Evolutionary conservation across 2,329 filamentous ascomycete species (phyloP), one percentile per base, ranked within the genome.

Genomic region (Alternaria alternata): DNA sequence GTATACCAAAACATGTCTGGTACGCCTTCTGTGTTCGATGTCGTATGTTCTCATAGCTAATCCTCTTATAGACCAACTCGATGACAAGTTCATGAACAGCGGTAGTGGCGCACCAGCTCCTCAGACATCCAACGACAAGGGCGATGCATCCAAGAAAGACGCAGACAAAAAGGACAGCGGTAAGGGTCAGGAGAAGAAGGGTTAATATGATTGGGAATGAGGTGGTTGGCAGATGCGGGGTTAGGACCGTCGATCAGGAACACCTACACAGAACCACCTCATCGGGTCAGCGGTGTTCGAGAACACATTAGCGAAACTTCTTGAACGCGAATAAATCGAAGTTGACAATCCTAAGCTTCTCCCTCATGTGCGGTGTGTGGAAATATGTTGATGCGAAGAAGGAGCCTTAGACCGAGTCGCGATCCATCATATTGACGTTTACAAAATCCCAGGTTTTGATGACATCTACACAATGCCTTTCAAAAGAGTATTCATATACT

Each of bases 1-100:
- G 28, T 20, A 48, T 22, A 12, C 16, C 14, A 11, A 30, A 54
- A 7, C 2, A 54, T 54, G 51, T 54, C 51, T 6, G 51, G 51
- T 54, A 46, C 18, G 46, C 20, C 9, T 36, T 16, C 14, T 1
- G 6, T 36, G 30, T n/a, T 14, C 28, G 12, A n/a, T 43, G 3
- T 2, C 32, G 6, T 12, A 12, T 16, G 30, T 12, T 36, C 30
- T 24, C 12, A 5, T 38, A 34, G 11, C 20, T 55, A 3, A 55
- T 22, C 14, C 1, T 32, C 4, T 32, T 6, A 7, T 22, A 48
- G 53, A 55, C 43, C 53, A 55, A 30, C 53, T 55, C 32, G 53
- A 55, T 24, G 53, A 55, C 53, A 41, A 39, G 42, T 55, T 55
- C 43, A 48, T 38, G 42, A 55, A 55, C 16, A 24, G 20, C 34